phyloP scores from a whole-genome alignment of 2,329 filamentous ascomycete genomes.

The Ophiostoma sp. region DNA sequence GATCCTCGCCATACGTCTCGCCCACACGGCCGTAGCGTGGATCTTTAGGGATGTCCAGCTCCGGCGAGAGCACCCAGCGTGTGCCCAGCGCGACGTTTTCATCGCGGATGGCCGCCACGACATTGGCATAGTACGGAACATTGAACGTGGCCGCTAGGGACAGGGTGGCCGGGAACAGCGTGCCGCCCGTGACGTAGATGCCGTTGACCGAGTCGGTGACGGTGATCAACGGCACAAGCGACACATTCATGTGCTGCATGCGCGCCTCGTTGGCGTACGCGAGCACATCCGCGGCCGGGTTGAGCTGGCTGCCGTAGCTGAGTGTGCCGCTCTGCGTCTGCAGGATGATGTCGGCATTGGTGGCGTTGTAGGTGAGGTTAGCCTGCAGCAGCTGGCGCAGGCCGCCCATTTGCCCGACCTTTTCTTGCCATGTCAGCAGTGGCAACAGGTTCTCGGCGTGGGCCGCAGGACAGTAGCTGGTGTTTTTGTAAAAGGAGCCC shows the following conservation, averaged over 20 bases:
- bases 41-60: background rate
- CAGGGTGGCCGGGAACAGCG: background rate
- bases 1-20: background rate
- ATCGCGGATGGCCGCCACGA: background rate
- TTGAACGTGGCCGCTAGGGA: background rate
- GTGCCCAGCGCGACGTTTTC: background rate
- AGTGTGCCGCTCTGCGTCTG: background rate
- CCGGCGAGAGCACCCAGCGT: background rate
- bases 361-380: background rate
- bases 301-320: background rate
- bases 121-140: background rate
- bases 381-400: background rate
- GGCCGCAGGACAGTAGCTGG: background rate
- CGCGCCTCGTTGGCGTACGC: background rate
- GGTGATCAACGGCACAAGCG: background rate
- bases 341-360: background rate
- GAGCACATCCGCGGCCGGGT: background rate
- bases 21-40: background rate
- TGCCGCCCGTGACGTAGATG: background rate
- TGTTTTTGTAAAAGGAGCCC: background rate
- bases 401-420: background rate
- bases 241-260: background rate
- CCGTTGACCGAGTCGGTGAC: background rate
- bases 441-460: background rate
- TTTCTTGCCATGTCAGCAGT: background rate